phyloP scores from a whole-genome alignment of 164 flowering plant species.

The Vitis labrusca region DNA sequence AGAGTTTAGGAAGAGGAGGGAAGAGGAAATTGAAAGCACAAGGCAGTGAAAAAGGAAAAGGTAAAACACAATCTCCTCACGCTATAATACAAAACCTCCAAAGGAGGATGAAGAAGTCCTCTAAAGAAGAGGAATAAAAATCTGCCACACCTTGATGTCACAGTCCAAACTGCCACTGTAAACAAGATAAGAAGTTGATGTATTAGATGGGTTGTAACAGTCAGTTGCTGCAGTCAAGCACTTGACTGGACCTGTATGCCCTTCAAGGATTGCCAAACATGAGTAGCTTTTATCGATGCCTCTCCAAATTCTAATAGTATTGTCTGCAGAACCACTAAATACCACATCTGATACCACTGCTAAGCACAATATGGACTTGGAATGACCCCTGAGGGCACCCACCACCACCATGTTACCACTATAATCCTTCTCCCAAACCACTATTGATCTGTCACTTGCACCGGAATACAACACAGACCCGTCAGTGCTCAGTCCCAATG shows the following conservation, averaged over 20 bases:
- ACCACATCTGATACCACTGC: conserved; percentile 50
- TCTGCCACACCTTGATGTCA: conserved; percentile 75
- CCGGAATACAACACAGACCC: conserved; percentile 75
- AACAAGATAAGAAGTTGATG: conserved; percentile 27
- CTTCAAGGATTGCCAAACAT: conserved; percentile 75
- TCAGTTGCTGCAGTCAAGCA: conserved; percentile 54
- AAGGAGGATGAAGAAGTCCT: not conserved
- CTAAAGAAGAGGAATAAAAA: conserved; percentile 38
- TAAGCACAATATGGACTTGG: conserved; percentile 69
- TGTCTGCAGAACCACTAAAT: conserved; percentile 87
- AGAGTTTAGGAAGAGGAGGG: not conserved
- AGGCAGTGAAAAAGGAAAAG: not conserved
- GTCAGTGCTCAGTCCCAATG: conserved; percentile 58
- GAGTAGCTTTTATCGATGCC: conserved; percentile 33
- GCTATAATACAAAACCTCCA: not conserved
- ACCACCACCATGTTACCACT: conserved; percentile 40
- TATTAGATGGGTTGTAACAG: conserved; percentile 2
- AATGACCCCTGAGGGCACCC: conserved; percentile 73
- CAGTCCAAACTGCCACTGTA: conserved; percentile 87
- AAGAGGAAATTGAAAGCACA: not conserved
- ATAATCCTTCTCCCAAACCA: conserved; percentile 62
- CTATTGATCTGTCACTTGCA: conserved; percentile 66
- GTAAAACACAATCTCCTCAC: not conserved
- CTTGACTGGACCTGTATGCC: conserved; percentile 82
- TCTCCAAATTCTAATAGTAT: conserved; percentile 76